Evolutionary conservation across 1,284 basidiomycete species (phyloP).

Genomic region (Gymnopus androsaceus): DNA sequence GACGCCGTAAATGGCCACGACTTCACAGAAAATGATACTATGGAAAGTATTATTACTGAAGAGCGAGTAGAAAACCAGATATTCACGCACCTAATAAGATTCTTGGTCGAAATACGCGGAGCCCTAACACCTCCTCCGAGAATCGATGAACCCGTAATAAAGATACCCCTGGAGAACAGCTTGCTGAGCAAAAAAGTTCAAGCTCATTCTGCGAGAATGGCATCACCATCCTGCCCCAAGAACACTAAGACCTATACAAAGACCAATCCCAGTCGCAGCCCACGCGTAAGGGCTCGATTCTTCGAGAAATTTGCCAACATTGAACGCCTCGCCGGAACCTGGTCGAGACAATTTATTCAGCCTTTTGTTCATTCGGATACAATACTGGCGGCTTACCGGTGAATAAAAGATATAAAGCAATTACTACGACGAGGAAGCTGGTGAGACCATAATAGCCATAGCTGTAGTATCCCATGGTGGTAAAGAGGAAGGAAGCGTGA

Average conservation of each 20-base stretch:
- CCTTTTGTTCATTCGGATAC: conserved; percentile 11
- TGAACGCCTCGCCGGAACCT: conserved; percentile 90
- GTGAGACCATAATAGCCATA: conserved; percentile 65
- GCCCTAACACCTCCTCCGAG: conserved; percentile 94
- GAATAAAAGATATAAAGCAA: conserved; percentile 85
- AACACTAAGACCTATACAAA: conserved; percentile 94
- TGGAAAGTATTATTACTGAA: neutral
- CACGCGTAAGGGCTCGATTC: conserved; percentile 93
- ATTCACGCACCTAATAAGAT: conserved; percentile 83
- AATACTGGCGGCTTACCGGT: conserved; percentile 56
- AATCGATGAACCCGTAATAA: conserved; percentile 93
- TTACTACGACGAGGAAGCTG: conserved; percentile 60
- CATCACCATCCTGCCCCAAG: conserved; percentile 93
- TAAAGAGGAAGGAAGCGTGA: neutral
- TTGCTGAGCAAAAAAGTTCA: neutral
- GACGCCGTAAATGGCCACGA: conserved; percentile 94
- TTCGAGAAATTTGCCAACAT: conserved; percentile 89
- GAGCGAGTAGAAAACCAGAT: neutral
- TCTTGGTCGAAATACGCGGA: conserved; percentile 96
- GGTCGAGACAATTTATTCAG: conserved; percentile 11
- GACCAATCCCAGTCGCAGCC: conserved; percentile 88
- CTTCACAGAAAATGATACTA: conserved; percentile 99
- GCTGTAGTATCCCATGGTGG: conserved; percentile 48
- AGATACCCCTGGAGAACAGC: conserved; percentile 82
- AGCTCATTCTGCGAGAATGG: neutral